Conservation (phyloP, 495 filamentous ascomycete genomes). For the Collariella sp. region DNA sequence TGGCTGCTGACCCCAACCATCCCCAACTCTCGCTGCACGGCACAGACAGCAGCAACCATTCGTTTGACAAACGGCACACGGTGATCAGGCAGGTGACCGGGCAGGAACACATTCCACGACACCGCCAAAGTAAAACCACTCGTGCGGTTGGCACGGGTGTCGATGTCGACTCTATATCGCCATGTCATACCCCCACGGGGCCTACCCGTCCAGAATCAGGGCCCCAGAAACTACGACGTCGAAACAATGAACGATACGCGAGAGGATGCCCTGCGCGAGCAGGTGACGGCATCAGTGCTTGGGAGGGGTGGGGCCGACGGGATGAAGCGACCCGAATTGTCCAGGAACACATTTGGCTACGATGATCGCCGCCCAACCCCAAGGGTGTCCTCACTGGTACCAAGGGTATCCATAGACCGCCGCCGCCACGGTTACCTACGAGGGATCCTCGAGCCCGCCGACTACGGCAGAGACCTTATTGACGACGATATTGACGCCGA, state of each 20-base stretch:
- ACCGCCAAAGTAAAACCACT: background rate
- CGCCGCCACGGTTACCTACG: slow-evolving; percentile 13
- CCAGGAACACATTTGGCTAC: background rate
- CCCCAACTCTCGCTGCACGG: background rate
- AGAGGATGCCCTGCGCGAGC: slow-evolving; percentile 4
- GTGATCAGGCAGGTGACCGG: too few species aligned
- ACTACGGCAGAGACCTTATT: slow-evolving; percentile 2
- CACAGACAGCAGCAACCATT: background rate
- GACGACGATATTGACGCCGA: slow-evolving; percentile 21
- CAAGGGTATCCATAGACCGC: background rate
- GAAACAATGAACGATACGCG: slow-evolving; percentile 11
- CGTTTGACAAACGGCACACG: background rate
- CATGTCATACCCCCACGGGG: slow-evolving; percentile 4
- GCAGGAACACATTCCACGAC: background rate
- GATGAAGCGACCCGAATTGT: background rate
- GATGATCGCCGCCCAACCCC: background rate
- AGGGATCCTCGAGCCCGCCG: slow-evolving; percentile 16
- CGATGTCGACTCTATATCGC: background rate
- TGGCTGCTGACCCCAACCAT: too few species aligned
- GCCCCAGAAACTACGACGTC: slow-evolving; percentile 15
- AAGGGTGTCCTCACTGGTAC: too few species aligned
- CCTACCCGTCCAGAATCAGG: background rate
- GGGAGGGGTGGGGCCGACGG: background rate
- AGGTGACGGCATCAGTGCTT: slow-evolving; percentile 3
- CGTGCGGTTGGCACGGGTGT: background rate